Evolutionary conservation across 2,329 filamentous ascomycete species (phyloP).

Genomic region (Botrytis elliptica): DNA sequence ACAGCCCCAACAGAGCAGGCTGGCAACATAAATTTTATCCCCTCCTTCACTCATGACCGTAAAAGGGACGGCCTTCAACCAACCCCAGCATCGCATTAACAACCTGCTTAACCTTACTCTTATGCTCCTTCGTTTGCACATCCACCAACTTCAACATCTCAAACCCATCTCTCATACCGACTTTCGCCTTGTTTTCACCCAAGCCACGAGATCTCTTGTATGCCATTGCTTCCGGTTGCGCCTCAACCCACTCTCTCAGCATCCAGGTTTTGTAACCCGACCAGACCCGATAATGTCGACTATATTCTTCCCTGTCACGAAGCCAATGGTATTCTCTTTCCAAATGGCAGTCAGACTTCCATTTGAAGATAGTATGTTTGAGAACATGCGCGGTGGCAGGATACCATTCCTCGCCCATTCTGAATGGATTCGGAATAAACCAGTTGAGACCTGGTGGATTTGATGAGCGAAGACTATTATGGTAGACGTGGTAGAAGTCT

Average conservation of each 20-base stretch:
- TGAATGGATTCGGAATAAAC: neutral
- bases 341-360: neutral
- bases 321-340: neutral
- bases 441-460: fast-evolving
- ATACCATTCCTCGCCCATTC: constrained; percentile 3
- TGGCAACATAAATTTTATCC: neutral
- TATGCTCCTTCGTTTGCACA: neutral
- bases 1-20: neutral
- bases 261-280: neutral
- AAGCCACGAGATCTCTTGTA: neutral
- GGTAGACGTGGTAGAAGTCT: fast-evolving
- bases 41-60: neutral
- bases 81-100: neutral
- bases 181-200: neutral
- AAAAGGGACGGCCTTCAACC: neutral
- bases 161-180: neutral
- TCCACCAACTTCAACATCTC: constrained; percentile 1
- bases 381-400: neutral
- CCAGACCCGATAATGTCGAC: neutral
- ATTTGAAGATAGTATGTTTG: neutral
- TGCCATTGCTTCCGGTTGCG: neutral
- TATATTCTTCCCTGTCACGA: fast-evolving
- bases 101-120: neutral
- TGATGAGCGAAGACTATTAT: fast-evolving
- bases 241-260: constrained; percentile 6